These are phyloP conservation scores for Xylariaceae sp. DNA, from an alignment of 2,329 filamentous ascomycete genomes.

Conservation along the genomic window DNA sequence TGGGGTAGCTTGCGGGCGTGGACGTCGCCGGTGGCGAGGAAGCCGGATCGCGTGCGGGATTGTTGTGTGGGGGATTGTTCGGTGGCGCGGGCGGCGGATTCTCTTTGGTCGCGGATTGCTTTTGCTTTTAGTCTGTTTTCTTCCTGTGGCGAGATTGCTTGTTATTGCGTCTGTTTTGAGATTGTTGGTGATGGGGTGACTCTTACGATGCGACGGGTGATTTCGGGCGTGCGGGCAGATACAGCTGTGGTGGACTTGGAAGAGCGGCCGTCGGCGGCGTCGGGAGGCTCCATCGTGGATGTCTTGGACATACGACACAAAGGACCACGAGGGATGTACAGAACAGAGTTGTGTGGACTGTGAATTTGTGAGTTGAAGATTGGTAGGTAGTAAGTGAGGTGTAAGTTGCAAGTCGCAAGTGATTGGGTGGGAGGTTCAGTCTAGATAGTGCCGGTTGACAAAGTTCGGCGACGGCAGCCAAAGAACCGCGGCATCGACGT, in stretches of 20 bases:
- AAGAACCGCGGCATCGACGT: no score
- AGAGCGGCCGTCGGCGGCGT: conserved; percentile 27
- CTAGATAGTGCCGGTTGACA: not conserved
- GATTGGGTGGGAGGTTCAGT: no score
- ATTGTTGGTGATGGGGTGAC: not conserved
- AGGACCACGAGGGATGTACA: no score
- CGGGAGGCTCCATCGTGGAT: conserved; percentile 45
- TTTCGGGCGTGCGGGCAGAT: conserved; percentile 46
- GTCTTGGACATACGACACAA: not conserved
- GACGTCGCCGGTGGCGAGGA: conserved; percentile 65
- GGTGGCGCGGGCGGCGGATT: conserved; percentile 55
- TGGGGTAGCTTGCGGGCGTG: conserved; percentile 66
- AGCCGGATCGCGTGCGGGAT: conserved; percentile 59
- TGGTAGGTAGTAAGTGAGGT: not conserved
- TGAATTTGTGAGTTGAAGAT: no score
- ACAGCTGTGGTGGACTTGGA: conserved; percentile 32
- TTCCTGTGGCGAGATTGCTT: conserved; percentile 53
- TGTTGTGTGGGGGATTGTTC: conserved; percentile 39
- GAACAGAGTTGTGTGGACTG: no score
- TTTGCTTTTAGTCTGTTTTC: conserved; percentile 84
- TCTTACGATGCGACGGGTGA: conserved; percentile 52
- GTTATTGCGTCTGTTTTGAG: not conserved
- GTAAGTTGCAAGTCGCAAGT: not conserved
- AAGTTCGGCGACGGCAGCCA: not conserved
- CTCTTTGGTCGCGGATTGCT: conserved; percentile 70